Conservation (phyloP, 306 rosid genomes). For the Spatholobus suberectus region DNA sequence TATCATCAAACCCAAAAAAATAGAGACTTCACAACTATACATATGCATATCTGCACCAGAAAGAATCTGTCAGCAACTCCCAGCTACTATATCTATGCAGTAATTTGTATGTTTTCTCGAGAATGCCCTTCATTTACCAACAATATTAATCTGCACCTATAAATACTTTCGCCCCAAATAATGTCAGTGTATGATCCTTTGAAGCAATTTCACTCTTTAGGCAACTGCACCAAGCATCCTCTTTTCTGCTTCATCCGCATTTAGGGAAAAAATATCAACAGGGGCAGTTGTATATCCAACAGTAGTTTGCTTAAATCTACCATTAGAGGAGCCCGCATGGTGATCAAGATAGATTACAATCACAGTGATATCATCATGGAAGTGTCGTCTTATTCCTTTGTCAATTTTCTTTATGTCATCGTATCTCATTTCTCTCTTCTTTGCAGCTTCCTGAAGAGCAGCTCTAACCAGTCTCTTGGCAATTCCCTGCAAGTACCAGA, state of each 20-base stretch:
- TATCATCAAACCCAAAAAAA: conserved; percentile 41
- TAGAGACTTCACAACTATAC: conserved; percentile 50
- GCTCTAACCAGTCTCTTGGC: conserved; percentile 91
- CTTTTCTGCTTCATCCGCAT: conserved; percentile 53
- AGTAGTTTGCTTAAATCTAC: conserved; percentile 50
- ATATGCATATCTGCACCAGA: conserved; percentile 48
- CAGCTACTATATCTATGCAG: conserved; percentile 44
- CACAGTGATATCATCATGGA: conserved; percentile 94
- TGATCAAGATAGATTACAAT: conserved; percentile 86
- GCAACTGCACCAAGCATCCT: conserved; percentile 45
- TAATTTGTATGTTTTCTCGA: conserved; percentile 32
- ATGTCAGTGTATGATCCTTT: conserved; percentile 29
- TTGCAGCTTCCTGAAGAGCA: conserved; percentile 88
- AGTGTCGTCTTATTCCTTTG: conserved; percentile 84
- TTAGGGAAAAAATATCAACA: conserved; percentile 79
- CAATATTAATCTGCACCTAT: conserved; percentile 17
- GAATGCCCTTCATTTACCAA: conserved; percentile 36
- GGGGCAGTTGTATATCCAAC: conserved; percentile 74
- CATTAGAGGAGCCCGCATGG: conserved; percentile 51
- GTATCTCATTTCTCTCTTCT: conserved; percentile 91
- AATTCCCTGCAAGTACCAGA: conserved; percentile 72
- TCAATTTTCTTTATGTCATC: conserved; percentile 81
- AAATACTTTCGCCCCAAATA: conserved; percentile 35
- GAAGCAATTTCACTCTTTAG: conserved; percentile 46
- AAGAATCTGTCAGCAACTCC: conserved; percentile 53